phyloP scores from a whole-genome alignment of 495 filamentous ascomycete species.

The Penicillium nucicola region DNA sequence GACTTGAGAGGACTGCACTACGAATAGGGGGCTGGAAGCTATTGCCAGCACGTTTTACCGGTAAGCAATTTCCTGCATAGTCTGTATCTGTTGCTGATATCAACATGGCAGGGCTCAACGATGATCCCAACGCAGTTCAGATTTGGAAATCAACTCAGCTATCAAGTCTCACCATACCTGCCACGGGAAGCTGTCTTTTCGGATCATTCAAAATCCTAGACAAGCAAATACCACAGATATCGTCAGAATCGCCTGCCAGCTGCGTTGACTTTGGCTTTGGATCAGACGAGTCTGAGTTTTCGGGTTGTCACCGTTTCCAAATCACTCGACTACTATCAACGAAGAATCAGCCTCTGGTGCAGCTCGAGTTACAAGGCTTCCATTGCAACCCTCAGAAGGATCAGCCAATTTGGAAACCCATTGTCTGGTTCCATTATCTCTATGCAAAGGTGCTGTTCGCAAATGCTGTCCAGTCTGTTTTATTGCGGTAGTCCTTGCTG shows the following conservation, averaged over 20 bases:
- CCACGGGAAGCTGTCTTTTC: conserved; percentile 11
- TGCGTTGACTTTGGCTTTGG: conserved; percentile 22
- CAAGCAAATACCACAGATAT: conserved; percentile 7
- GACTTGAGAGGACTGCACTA: conserved; percentile 11
- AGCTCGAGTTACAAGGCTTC: conserved; percentile 16
- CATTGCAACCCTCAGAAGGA: conserved; percentile 18
- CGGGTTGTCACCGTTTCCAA: conserved; percentile 20
- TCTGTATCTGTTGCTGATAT: too few relatives aligned
- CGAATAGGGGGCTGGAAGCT: conserved; percentile 7
- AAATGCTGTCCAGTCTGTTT: conserved; percentile 11
- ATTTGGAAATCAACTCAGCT: conserved; percentile 12
- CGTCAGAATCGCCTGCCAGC: neutral
- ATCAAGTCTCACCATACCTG: conserved; percentile 3
- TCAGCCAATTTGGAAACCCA: neutral
- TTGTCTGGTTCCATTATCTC: conserved; percentile 14
- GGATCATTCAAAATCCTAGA: conserved; percentile 17
- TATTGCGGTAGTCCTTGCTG: neutral
- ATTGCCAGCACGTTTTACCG: conserved; percentile 11
- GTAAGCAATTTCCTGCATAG: neutral
- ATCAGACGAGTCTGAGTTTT: conserved; percentile 15
- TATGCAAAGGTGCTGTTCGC: conserved; percentile 21
- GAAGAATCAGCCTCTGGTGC: neutral
- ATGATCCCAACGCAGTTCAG: neutral
- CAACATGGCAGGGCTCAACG: conserved; percentile 1
- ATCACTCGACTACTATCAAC: conserved; percentile 1